These are phyloP conservation scores for Cordyceps fumosorosea DNA, from an alignment of 2,329 filamentous ascomycete genomes.

Conservation along the genomic window DNA sequence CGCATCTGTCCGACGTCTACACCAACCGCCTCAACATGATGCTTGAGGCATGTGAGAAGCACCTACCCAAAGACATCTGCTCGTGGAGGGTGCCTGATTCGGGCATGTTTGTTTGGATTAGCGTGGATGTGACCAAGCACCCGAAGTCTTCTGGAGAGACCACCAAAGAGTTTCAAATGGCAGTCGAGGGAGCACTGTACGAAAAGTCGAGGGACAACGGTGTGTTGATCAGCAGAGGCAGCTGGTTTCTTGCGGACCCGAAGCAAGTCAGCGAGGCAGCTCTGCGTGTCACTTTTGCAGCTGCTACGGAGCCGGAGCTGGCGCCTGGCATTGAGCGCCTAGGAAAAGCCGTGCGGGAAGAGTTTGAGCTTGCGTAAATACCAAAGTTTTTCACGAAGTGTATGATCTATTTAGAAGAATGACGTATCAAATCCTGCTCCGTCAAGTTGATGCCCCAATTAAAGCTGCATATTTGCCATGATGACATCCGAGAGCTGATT, in stretches of 20 bases:
- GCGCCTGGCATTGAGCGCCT: conserved; percentile 11
- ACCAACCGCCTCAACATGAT: conserved; percentile 65
- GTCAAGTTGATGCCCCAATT: neutral
- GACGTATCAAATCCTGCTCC: neutral
- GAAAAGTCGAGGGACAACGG: conserved; percentile 60
- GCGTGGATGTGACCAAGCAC: conserved; percentile 54
- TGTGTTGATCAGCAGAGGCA: conserved; percentile 69
- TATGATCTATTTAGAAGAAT: neutral
- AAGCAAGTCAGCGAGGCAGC: conserved; percentile 57
- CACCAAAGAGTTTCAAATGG: conserved; percentile 18
- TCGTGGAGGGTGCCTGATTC: conserved; percentile 68
- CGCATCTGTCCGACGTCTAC: conserved; percentile 68
- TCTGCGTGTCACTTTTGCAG: conserved; percentile 78
- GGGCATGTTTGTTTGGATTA: conserved; percentile 84
- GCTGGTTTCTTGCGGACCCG: conserved; percentile 73
- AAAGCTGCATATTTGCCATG: neutral
- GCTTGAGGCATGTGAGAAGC: conserved; percentile 64
- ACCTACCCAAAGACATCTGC: conserved; percentile 63
- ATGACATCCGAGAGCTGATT: conserved; percentile 2
- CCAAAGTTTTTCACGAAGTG: neutral
- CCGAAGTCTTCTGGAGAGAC: conserved; percentile 35
- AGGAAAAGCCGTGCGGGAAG: conserved; percentile 6
- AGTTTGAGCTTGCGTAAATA: conserved; percentile 2
- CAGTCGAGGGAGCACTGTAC: conserved; percentile 76
- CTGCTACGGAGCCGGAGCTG: conserved; percentile 41